Base-by-base conservation (phyloP, 2,329 filamentous ascomycete genomes). In the Sporothrix schenckii region DNA sequence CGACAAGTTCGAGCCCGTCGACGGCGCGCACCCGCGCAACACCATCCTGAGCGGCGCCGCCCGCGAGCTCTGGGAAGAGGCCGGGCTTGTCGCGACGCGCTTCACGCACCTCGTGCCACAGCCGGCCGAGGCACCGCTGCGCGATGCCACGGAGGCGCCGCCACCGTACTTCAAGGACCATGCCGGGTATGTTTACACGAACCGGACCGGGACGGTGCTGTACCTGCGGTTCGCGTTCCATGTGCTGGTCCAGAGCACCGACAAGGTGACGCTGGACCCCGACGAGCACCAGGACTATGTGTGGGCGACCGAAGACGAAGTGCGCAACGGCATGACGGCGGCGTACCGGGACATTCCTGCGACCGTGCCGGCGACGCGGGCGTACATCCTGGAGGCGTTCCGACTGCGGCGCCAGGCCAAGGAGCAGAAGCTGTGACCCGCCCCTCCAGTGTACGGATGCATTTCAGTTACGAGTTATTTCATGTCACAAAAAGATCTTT, bases 11-110 rank as follows among this genome's bases (percentile, higher is more conserved):
- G 68, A 30, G 10, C 24, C 50, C 13, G 49, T 14, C 1, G 21
- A 21, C 21, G 52, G 34, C 1, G 19, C 41, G 16, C n/a, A 63
- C 27, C 27, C 52, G 41, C 47, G 49, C 52, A n/a, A 41, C 34
- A 80, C 74, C 2, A 75, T 83, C 10, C 75, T 83, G 19, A 74
- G 79, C 68, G 78, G 74, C 2, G 75, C 78, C 0, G 79, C 79
- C 6, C 77, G 82, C 34, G 82, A 84, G 73, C 73, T 83, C 5
- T 79, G 76, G 77, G 82, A 84, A 75, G 82, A 84, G 75, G 74
- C 79, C 16, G 80, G 81, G 1, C 73, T 84, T 6, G 41, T 74
- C 19, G 75, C 77, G 3, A 73, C 50, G n/a, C 70, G 63, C 2
- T 75, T 81, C 9, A 73, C 73, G 11, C 70, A 72, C 10, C 69